phyloP scores from a whole-genome alignment of 805 yeast species.

The Wickerhamiella domercqiae region DNA sequence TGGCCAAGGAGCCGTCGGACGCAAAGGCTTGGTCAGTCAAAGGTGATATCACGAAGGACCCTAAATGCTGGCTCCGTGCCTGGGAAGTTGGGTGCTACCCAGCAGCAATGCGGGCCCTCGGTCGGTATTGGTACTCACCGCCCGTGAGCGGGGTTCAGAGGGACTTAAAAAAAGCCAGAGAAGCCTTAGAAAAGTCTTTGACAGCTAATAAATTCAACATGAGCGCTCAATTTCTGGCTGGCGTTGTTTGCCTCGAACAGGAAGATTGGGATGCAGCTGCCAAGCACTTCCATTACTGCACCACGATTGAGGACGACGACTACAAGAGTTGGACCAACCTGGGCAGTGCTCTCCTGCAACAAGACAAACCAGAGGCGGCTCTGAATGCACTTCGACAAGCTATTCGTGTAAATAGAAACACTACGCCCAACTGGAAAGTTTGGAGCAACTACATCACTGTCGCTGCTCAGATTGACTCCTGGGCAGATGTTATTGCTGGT shows the following conservation, averaged over 20 bases:
- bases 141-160: slow-evolving; percentile 34
- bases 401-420: slow-evolving; percentile 41
- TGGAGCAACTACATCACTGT: slow-evolving; percentile 79
- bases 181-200: slow-evolving; percentile 61
- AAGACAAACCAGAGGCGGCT: slow-evolving; percentile 59
- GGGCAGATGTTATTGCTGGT: slow-evolving; percentile 78
- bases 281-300: slow-evolving; percentile 85
- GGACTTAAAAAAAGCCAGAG: slow-evolving; percentile 39
- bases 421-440: slow-evolving; percentile 67
- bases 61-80: slow-evolving; percentile 62
- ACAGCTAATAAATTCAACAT: slow-evolving; percentile 55
- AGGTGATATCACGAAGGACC: slow-evolving; percentile 74
- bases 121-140: slow-evolving; percentile 57
- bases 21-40: slow-evolving; percentile 70
- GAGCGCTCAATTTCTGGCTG: slow-evolving; percentile 85
- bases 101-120: slow-evolving; percentile 72
- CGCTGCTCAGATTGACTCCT: slow-evolving; percentile 66
- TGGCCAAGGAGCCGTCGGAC: slow-evolving; percentile 47
- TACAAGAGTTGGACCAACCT: slow-evolving; percentile 84
- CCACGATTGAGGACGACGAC: slow-evolving; percentile 65
- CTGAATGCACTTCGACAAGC: slow-evolving; percentile 76
- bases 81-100: slow-evolving; percentile 79
- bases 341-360: slow-evolving; percentile 57
- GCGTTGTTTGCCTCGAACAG: slow-evolving; percentile 72
- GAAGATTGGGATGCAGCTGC: slow-evolving; percentile 62